These are phyloP conservation scores for Zymoseptoria passerinii DNA, from an alignment of 2,329 filamentous ascomycete genomes.

Conservation along the genomic window DNA sequence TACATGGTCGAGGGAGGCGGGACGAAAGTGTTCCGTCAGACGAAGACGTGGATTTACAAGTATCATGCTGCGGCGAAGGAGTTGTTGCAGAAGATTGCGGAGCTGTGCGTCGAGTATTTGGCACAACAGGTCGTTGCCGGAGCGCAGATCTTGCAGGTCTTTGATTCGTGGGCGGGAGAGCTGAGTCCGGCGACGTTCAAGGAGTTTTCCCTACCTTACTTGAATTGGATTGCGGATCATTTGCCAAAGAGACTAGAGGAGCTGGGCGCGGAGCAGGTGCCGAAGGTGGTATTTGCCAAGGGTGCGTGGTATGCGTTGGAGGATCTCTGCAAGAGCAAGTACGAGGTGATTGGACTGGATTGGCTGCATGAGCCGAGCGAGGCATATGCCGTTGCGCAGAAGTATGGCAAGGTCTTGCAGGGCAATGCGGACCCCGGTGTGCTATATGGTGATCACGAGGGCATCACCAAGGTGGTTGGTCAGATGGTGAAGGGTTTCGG, in stretches of 20 bases:
- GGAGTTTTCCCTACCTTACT: slow-evolving; percentile 76
- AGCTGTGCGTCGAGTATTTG: slow-evolving; percentile 90
- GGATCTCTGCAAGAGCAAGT: slow-evolving; percentile 76
- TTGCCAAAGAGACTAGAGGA: slow-evolving; percentile 67
- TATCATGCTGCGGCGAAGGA: slow-evolving; percentile 72
- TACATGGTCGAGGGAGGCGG: slow-evolving; percentile 99
- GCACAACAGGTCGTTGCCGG: slow-evolving; percentile 87
- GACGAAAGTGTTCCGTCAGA: slow-evolving; percentile 86
- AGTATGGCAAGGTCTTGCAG: slow-evolving; percentile 71
- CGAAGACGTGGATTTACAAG: slow-evolving; percentile 94
- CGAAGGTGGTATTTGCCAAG: slow-evolving; percentile 98
- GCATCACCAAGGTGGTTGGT: slow-evolving; percentile 75
- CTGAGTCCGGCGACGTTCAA: slow-evolving; percentile 77
- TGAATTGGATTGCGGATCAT: slow-evolving; percentile 72
- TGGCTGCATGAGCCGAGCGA: slow-evolving; percentile 87
- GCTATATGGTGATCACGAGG: slow-evolving; percentile 72
- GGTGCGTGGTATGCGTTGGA: slow-evolving; percentile 94
- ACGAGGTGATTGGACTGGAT: slow-evolving; percentile 89
- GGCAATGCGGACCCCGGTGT: slow-evolving; percentile 94
- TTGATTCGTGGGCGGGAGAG: slow-evolving; percentile 97
- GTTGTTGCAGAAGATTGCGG: slow-evolving; percentile 81
- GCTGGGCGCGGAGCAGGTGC: slow-evolving; percentile 69
- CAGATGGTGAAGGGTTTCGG: slow-evolving; percentile 81
- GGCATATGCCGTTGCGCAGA: slow-evolving; percentile 64
- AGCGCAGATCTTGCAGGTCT: slow-evolving; percentile 91